Conservation (phyloP, 352 stramenopile species). For the Globisporangium paddicum region DNA sequence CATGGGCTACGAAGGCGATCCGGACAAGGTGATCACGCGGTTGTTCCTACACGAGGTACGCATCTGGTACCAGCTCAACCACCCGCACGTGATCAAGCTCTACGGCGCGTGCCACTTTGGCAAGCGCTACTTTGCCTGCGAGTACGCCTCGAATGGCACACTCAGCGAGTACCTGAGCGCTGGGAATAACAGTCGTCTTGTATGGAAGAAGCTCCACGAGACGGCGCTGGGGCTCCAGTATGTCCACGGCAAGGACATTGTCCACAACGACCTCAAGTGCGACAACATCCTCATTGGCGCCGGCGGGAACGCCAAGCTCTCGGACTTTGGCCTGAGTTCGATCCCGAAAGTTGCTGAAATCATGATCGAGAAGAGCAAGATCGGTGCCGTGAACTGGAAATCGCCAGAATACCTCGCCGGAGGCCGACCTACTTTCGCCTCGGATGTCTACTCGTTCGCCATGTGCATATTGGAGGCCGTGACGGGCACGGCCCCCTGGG, state of each 20-base stretch:
- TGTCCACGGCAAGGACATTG: conserved; percentile 16
- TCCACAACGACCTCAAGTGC: conserved; percentile 22
- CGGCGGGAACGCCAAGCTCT: not conserved
- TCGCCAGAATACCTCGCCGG: not conserved
- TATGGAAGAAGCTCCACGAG: conserved; percentile 12
- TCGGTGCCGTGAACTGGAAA: not conserved
- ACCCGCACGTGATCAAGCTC: conserved; percentile 27
- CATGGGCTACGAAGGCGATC: conserved; percentile 16
- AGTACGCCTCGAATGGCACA: conserved; percentile 23
- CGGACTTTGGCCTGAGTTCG: not conserved
- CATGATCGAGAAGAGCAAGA: not conserved
- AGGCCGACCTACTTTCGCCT: not conserved
- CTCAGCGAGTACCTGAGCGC: conserved; percentile 23
- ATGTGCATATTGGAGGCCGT: not conserved
- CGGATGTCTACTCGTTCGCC: conserved; percentile 18
- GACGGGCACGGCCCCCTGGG: not conserved
- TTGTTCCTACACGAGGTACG: conserved; percentile 23
- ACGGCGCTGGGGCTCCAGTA: conserved; percentile 23
- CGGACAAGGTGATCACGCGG: not conserved
- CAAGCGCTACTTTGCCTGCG: conserved; percentile 25
- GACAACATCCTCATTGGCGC: conserved; percentile 14
- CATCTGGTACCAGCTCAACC: conserved; percentile 24
- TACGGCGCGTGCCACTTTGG: conserved; percentile 28
- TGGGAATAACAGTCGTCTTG: not conserved
- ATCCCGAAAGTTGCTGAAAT: not conserved